Percentiles rank a stretch among this genome's conserved stretches.
These are phyloP conservation scores for Aspergillus fructus DNA, from an alignment of 2,329 filamentous ascomycete genomes.

Conservation along the genomic window DNA sequence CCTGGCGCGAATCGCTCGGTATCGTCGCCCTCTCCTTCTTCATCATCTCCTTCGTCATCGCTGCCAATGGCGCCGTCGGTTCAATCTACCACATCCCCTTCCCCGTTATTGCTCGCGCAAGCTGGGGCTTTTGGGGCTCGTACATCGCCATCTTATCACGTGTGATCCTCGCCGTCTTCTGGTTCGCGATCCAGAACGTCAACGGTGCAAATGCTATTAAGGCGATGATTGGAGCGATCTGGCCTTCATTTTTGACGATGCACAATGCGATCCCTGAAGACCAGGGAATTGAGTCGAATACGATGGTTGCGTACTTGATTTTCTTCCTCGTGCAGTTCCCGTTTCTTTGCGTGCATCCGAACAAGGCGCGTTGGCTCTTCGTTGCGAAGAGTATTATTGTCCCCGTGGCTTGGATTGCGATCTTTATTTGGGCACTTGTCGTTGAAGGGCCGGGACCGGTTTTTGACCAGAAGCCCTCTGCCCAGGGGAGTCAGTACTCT, in stretches of 20 bases:
- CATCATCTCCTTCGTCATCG: slow-evolving; percentile 60
- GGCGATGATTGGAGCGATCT: slow-evolving; percentile 56
- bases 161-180: slow-evolving; percentile 57
- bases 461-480: slow-evolving; percentile 46
- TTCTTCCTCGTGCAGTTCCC: slow-evolving; percentile 49
- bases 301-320: slow-evolving; percentile 46
- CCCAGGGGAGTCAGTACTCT: slow-evolving; percentile 52
- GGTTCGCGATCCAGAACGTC: slow-evolving; percentile 67
- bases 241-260: slow-evolving; percentile 41
- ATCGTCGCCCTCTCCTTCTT: slow-evolving; percentile 55
- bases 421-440: slow-evolving; percentile 63
- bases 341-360: slow-evolving; percentile 45
- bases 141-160: slow-evolving; percentile 56
- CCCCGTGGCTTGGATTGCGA: slow-evolving; percentile 61
- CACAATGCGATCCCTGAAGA: slow-evolving; percentile 39
- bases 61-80: slow-evolving; percentile 58
- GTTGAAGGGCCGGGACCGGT: slow-evolving; percentile 53
- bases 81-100: slow-evolving; percentile 55
- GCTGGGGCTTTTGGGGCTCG: slow-evolving; percentile 59
- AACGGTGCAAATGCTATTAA: slow-evolving; percentile 58
- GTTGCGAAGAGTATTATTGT: slow-evolving; percentile 45
- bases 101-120: slow-evolving; percentile 55
- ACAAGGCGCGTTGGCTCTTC: slow-evolving; percentile 41
- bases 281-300: slow-evolving; percentile 47
- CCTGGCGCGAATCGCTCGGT: slow-evolving; percentile 50